These are phyloP conservation scores for Sanghuangporus sanghuang DNA, from an alignment of 1,284 basidiomycete species.

Conservation along the genomic window DNA sequence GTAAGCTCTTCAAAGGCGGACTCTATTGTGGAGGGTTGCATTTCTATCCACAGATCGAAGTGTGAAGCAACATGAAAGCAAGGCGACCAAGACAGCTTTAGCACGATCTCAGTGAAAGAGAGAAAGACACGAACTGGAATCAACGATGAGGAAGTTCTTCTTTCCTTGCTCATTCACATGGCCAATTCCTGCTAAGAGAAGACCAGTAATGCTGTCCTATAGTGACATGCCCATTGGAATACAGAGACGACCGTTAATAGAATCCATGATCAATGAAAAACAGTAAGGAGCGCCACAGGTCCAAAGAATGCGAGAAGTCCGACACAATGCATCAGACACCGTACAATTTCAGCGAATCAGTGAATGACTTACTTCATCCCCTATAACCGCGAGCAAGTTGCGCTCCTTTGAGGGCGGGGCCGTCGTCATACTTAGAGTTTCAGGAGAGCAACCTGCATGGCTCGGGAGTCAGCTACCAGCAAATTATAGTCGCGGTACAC, in stretches of 20 bases:
- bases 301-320: background rate
- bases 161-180: slow-evolving; percentile 84
- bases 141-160: slow-evolving; percentile 95
- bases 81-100: background rate
- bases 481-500: background rate
- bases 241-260: background rate
- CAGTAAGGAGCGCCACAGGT: background rate
- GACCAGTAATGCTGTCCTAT: slow-evolving; percentile 92
- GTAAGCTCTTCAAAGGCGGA: slow-evolving; percentile 90
- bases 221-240: background rate
- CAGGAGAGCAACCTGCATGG: too few relatives aligned
- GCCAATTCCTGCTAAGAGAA: slow-evolving; percentile 88
- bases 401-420: slow-evolving; percentile 71
- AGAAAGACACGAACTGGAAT: slow-evolving; percentile 60
- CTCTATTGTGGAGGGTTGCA: slow-evolving; percentile 84
- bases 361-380: slow-evolving; percentile 72
- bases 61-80: background rate
- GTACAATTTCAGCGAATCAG: too few relatives aligned
- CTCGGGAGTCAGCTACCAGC: background rate
- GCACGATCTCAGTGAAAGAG: background rate
- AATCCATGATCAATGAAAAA: background rate
- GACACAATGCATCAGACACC: background rate
- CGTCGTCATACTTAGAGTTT: background rate
- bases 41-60: slow-evolving; percentile 50
- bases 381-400: slow-evolving; percentile 87